Percentiles rank a stretch among this genome's conserved stretches.
Conservation (phyloP, 768 basidiomycete species). For the Tulasnella sp. region DNA sequence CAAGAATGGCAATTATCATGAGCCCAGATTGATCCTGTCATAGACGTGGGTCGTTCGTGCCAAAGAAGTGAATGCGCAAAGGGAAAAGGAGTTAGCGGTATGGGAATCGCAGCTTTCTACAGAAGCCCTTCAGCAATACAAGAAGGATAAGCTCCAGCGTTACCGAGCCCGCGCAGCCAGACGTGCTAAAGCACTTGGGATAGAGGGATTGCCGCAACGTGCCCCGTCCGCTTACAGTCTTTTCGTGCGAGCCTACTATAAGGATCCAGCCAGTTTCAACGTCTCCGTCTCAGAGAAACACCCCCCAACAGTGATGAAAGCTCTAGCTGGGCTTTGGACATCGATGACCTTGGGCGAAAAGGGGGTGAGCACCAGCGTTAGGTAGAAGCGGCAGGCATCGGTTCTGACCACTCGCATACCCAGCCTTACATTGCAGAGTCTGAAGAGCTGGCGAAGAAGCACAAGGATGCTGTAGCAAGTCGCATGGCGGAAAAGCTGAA, state of each 20-base stretch:
- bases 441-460: neutral
- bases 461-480: neutral
- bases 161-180: neutral
- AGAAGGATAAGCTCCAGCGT: neutral
- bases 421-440: constrained; percentile 8
- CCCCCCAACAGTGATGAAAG: neutral
- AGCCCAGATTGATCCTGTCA: neutral
- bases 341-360: constrained; percentile 8
- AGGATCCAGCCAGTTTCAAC: neutral
- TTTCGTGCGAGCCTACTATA: neutral
- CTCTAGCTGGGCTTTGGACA: neutral
- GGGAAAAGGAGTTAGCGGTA: neutral
- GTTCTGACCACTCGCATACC: neutral
- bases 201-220: neutral
- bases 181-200: neutral
- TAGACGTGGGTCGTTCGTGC: neutral
- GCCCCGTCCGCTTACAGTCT: neutral
- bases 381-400: neutral
- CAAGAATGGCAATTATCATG: neutral
- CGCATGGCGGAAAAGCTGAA: neutral
- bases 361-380: neutral
- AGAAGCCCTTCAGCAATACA: neutral
- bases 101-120: constrained; percentile 1
- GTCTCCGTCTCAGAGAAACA: neutral
- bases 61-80: neutral